Evolutionary conservation across 2,329 filamentous ascomycete species (phyloP).

Genomic region (Arthrobotrys megalospora): DNA sequence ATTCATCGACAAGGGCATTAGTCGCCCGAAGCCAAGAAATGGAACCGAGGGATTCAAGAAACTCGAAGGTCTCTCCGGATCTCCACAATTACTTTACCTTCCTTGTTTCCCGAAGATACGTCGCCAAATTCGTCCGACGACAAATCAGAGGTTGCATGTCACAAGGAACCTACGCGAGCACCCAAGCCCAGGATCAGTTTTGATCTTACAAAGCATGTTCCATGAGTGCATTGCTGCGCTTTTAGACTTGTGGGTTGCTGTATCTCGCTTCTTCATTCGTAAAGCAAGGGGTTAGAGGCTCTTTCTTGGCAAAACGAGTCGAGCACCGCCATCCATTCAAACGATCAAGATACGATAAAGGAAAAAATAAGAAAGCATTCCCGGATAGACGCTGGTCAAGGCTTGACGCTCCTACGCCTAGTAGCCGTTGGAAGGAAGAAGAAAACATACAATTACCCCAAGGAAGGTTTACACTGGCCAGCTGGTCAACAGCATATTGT

Average conservation of each 20-base stretch:
- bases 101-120: conserved; percentile 3
- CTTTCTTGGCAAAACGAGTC: not conserved
- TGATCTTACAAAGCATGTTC: conserved; percentile 1
- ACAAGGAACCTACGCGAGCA: not conserved
- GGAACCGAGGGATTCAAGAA: not conserved
- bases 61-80: not conserved
- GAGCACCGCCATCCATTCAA: not conserved
- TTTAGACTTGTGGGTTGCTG: not conserved
- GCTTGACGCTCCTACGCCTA: conserved; percentile 29
- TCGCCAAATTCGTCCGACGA: not conserved
- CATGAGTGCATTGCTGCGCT: not conserved
- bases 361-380: conserved; percentile 14
- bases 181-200: not conserved
- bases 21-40: not conserved
- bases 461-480: not conserved
- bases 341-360: conserved; percentile 13
- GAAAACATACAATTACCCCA: not conserved
- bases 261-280: not conserved
- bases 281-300: not conserved
- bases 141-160: not conserved
- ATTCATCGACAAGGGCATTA: not conserved
- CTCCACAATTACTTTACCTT: not conserved
- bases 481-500: not conserved
- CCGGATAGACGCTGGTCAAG: conserved; percentile 12
- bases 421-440: conserved; percentile 15